phyloP scores from a whole-genome alignment of 805 yeast genomes.

The Saccharomycopsis sp. region DNA sequence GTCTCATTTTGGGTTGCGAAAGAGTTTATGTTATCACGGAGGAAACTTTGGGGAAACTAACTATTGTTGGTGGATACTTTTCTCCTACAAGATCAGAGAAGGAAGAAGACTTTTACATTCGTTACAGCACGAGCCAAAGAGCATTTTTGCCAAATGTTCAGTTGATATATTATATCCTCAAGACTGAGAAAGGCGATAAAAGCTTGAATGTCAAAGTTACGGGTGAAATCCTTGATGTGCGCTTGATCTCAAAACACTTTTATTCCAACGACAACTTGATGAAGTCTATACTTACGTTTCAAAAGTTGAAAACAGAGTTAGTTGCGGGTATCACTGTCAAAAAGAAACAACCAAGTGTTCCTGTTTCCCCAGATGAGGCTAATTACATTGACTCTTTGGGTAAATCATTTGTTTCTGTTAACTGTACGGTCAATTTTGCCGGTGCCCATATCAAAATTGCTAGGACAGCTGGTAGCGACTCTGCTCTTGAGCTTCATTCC shows the following conservation, averaged over 20 bases:
- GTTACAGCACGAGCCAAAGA: constrained; percentile 42
- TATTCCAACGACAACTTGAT: constrained; percentile 20
- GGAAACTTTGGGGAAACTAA: constrained; percentile 53
- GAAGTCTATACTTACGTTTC: constrained; percentile 14
- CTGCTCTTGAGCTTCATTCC: constrained; percentile 52
- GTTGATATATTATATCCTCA: constrained; percentile 35
- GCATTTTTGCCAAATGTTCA: constrained; percentile 66
- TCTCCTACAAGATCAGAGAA: constrained; percentile 60
- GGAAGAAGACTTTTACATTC: constrained; percentile 43
- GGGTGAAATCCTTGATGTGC: constrained; percentile 66
- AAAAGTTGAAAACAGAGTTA: constrained; percentile 12
- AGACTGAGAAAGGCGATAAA: constrained; percentile 24
- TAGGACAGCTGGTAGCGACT: constrained; percentile 5
- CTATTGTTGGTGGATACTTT: constrained; percentile 58
- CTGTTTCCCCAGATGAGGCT: constrained; percentile 5
- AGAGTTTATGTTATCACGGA: constrained; percentile 58
- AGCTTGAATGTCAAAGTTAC: constrained; percentile 42
- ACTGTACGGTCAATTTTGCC: constrained; percentile 48
- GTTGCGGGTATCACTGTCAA: constrained; percentile 8
- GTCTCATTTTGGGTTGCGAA: constrained; percentile 66
- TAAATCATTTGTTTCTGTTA: constrained; percentile 31
- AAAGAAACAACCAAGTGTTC: neutral
- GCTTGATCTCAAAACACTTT: constrained; percentile 48
- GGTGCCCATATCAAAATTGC: constrained; percentile 51
- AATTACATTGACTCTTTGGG: constrained; percentile 18